phyloP scores from a whole-genome alignment of 2,329 filamentous ascomycete genomes.

The Fusarium sp. region DNA sequence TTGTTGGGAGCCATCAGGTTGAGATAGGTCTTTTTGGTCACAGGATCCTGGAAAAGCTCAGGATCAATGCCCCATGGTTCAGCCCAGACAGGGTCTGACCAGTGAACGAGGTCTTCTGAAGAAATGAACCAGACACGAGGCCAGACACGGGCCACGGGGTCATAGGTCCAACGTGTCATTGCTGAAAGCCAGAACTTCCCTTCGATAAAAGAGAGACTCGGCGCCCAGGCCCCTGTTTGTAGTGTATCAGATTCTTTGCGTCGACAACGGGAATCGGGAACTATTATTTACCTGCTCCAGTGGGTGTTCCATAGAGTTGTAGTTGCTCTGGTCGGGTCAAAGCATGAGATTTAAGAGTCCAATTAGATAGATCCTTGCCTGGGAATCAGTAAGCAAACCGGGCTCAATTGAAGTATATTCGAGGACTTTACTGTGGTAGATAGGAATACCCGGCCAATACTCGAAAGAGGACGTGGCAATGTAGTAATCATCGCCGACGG shows the following conservation, averaged over 20 bases:
- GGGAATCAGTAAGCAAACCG: background rate
- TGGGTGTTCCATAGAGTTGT: background rate
- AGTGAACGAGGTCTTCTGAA: background rate
- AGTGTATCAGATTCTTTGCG: background rate
- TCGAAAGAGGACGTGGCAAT: background rate
- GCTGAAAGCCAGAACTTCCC: background rate
- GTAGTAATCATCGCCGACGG: background rate
- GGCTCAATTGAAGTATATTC: fast-evolving
- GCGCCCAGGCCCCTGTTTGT: background rate
- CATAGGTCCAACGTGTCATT: background rate
- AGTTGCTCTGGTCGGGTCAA: background rate
- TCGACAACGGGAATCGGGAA: too few relatives aligned
- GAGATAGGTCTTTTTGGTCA: background rate
- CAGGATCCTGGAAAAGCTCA: background rate
- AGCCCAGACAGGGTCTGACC: background rate
- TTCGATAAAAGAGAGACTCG: background rate
- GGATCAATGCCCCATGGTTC: background rate
- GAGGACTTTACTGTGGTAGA: background rate
- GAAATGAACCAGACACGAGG: background rate
- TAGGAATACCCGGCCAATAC: background rate
- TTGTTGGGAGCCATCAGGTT: background rate
- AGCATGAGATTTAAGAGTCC: background rate
- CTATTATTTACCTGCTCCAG: background rate
- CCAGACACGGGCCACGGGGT: background rate
- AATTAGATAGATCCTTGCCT: background rate